Evolutionary conservation across 768 basidiomycete genomes (phyloP), one percentile per base, ranked within the genome.

Genomic region (Asterophora lycoperdoides): DNA sequence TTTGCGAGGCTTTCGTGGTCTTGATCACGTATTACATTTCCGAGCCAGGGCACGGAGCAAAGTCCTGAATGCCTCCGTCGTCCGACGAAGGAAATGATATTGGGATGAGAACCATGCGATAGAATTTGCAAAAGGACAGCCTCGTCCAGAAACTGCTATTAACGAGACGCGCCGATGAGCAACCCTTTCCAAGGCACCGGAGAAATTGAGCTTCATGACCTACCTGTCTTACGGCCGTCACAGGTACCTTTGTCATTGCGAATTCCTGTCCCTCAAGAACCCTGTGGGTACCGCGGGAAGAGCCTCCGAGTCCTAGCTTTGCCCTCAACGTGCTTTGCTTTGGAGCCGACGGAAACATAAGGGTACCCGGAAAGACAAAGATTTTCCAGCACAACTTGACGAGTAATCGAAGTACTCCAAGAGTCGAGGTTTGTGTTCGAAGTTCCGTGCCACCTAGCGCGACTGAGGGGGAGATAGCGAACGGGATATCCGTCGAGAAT

Each of bases 51-150:
- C 23, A 3, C 23, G 23, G 23, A 23, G 23, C 23, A 6, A 52
- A 39, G 33, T 56, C 50, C 46, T 56, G 44, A 39, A 60, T 53
- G 23, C 58, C 26, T 13, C 60, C n/a, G n/a, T n/a, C n/a, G n/a
- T n/a, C n/a, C 62, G 10, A 58, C 47, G 46, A 60, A 64, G 0
- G 59, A 51, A 15, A 64, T 48, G 29, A 62, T 41, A 23, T 59
- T 59, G 5, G 62, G 58, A 43, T 60, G 60, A 36, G 41, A n/a
- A n/a, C n/a, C n/a, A n/a, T n/a, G n/a, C n/a, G n/a, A 32, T 18
- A 61, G 46, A 6, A 58, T 51, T 11, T 53, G 59, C 34, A 57
- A 54, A 19, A 60, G 58, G 14, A 56, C 44, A 9, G 60, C 57
- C 37, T 63, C 62, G 20, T 52, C 54, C 11, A 61, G 32, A 39